phyloP scores from a whole-genome alignment of 768 basidiomycete genomes.

The Fomitopsis serialis region DNA sequence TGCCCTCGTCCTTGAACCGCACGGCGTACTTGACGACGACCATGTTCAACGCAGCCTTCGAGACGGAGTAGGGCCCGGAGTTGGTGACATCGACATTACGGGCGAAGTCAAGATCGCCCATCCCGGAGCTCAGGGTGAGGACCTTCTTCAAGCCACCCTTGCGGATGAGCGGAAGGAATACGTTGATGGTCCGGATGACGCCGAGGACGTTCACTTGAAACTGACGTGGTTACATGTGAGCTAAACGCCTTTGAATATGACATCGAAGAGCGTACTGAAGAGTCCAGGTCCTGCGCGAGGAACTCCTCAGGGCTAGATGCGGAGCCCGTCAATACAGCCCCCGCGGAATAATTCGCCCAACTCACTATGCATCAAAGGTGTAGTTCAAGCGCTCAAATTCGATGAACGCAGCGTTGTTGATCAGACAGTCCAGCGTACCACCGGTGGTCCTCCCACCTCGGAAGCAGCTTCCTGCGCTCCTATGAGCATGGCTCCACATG shows the following conservation, averaged over 20 bases:
- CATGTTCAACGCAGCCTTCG: slow-evolving; percentile 35
- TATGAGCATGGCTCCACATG: background rate
- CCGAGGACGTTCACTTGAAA: slow-evolving; percentile 27
- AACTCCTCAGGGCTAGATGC: background rate
- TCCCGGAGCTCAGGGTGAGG: slow-evolving; percentile 26
- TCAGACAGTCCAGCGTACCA: slow-evolving; percentile 30
- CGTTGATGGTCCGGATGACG: slow-evolving; percentile 29
- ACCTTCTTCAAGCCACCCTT: slow-evolving; percentile 29
- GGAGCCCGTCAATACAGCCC: background rate
- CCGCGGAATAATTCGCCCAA: background rate
- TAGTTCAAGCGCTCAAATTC: slow-evolving; percentile 8
- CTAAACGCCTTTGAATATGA: background rate
- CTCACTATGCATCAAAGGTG: slow-evolving; percentile 16
- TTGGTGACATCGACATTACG: slow-evolving; percentile 7
- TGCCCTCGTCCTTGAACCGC: slow-evolving; percentile 25
- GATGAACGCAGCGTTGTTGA: slow-evolving; percentile 30
- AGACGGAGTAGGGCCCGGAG: slow-evolving; percentile 25
- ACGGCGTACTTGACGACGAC: slow-evolving; percentile 31
- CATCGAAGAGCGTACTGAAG: background rate
- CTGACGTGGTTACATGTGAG: background rate
- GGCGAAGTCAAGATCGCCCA: slow-evolving; percentile 24
- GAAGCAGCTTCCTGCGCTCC: slow-evolving; percentile 21
- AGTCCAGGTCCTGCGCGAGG: background rate
- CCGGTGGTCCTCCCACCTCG: slow-evolving; percentile 23
- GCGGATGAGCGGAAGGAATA: slow-evolving; percentile 34